Base-by-base conservation (phyloP, 1,284 basidiomycete species). In the Porodaedalea pini region DNA sequence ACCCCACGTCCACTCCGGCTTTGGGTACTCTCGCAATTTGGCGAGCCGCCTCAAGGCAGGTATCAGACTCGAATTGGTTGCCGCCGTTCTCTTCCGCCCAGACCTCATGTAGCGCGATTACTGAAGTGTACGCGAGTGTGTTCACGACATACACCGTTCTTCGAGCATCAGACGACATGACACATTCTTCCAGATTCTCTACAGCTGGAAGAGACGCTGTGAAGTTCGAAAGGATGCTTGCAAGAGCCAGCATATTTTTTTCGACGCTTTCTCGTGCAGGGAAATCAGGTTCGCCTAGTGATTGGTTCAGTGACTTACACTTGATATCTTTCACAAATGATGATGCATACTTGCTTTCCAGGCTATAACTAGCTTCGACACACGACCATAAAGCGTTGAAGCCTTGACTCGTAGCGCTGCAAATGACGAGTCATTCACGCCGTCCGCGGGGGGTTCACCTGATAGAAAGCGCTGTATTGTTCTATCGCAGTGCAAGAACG, bases 81-180 rank as follows among this genome's bases (percentile, higher is more conserved):
- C 66, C 65, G 1, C 70, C 73, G 1, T 54, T 61, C 0, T 57
- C 51, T 13, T 68, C 64, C 11, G 65, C 56, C 31, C 71, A 69
- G 1, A 67, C 64, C 3, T 64, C 63, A 48, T 78, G 71, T 4
- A 79, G 67, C 10, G 68, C 73, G 1, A 75, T 70, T 8, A 71
- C 61, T 2, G 70, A 66, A 1, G 63, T 64, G 21, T 67, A 64
- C 41, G 73, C 69, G 11, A 77, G 63, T 3, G 72, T 65, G 50
- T 62, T 60, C 29, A 63, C 62, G 37, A 66, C 63, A n/a, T 67
- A 64, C n/a, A 65, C 67, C 1, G 64, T 47, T 8, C 62, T 65
- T 17, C 54, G 51, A 15, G 17, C 50, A 32, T 57, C 56, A 36
- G 59, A 57, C 17, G 65, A 59, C 17, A 60, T 53, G 23, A 62